Base-by-base conservation (phyloP, 805 yeast species). In the Saturnispora sekii region DNA sequence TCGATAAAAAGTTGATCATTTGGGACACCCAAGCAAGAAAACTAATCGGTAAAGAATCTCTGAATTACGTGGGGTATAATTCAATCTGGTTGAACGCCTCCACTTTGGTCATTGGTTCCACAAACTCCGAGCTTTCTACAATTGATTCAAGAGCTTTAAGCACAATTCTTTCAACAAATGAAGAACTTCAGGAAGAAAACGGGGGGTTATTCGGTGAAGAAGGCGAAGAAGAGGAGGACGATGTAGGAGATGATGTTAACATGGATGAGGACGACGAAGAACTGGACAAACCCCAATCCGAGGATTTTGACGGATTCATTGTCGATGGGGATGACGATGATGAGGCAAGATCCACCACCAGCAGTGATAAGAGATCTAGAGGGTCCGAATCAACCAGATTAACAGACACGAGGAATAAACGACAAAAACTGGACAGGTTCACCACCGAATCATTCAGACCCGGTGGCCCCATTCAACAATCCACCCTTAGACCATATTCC, bases 301-400 rank as follows among this genome's bases (percentile, higher is more conserved):
- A 53, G 7, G 65, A 61, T 15, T 71, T 72, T 47, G 76, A 72
- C 39, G 77, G 74, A 40, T 77, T 77, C 58, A 71, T 76, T 21
- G 77, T 74, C 26, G 88, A 81, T 55, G 87, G 77, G 50, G 86
- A 79, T 41, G 77, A 73, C 6, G 73, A 70, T 12, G 38, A 21
- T 21, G 26, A 21, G 6, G 2, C 26, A 6, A 21, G 26, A 8
- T 21, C 26, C 26, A 21, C 26, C 2, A 21, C 26, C 26, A 21
- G 28, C 32, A 45, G 38, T n/a, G 35, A 28, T 34, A 44, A 49
- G 32, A 50, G 48, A 44, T 15, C 39, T 32, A 37, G 42, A 35
- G 45, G 42, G 32, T 47, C 48, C 11, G 50, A 50, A 33, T 49
- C 52, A 1, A 49, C 50, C 2, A 50, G 39, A 12, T 31, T 47